Evolutionary conservation across 164 flowering plant species (phyloP).

Genomic region (Vitis cinerea): DNA sequence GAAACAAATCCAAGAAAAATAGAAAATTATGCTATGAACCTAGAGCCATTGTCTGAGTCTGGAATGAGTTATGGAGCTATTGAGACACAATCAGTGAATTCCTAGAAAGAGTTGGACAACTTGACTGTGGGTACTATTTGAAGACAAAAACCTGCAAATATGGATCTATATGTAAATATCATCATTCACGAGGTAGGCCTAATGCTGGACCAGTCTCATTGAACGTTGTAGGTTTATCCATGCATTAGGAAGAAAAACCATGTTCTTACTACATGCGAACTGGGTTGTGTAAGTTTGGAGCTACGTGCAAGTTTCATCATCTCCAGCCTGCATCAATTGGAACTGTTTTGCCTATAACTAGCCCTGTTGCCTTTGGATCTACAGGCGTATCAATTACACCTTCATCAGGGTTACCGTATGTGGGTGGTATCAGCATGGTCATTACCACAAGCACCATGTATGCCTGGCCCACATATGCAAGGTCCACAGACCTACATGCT

Average conservation of each 20-base stretch:
- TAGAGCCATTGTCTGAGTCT: too few relatives aligned
- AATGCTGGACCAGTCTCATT: slow-evolving; percentile 55
- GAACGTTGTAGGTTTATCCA: slow-evolving; percentile 57
- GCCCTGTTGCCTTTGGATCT: slow-evolving; percentile 36
- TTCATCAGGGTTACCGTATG: slow-evolving; percentile 41
- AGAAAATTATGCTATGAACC: too few relatives aligned
- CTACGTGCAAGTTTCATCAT: slow-evolving; percentile 82
- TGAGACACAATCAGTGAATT: slow-evolving; percentile 29
- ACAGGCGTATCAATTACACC: slow-evolving; percentile 31
- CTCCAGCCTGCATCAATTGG: slow-evolving; percentile 59
- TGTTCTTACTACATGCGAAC: slow-evolving; percentile 69
- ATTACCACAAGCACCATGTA: slow-evolving; percentile 45
- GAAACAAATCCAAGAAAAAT: too few relatives aligned
- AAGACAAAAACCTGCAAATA: slow-evolving; percentile 76
- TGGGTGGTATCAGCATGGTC: slow-evolving; percentile 53
- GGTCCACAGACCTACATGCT: slow-evolving; percentile 50
- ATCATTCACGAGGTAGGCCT: slow-evolving; percentile 61
- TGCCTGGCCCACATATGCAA: slow-evolving; percentile 42
- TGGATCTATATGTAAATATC: slow-evolving; percentile 70
- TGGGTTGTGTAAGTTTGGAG: slow-evolving; percentile 73
- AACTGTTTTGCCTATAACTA: slow-evolving; percentile 31
- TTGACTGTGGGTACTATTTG: slow-evolving; percentile 74
- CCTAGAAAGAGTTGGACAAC: slow-evolving; percentile 78
- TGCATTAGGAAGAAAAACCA: slow-evolving; percentile 71
- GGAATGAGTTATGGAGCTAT: too few relatives aligned